Conservation (phyloP, 495 filamentous ascomycete species). For the Achaetomiella virescens region DNA sequence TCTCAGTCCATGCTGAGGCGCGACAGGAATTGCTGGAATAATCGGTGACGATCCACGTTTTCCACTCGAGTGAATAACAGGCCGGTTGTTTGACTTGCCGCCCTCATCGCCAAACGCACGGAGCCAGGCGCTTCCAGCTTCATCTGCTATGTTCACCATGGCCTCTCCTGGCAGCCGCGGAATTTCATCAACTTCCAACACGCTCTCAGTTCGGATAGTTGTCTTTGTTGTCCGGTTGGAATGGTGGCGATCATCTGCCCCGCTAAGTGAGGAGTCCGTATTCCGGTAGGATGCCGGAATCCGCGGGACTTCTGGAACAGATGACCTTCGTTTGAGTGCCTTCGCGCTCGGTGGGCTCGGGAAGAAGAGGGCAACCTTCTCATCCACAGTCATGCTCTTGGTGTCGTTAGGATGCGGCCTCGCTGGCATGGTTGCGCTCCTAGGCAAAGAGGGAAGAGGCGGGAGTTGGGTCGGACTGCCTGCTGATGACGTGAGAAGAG, state of each 20-base stretch:
- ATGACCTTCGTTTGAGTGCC: constrained; percentile 30
- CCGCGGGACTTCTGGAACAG: constrained; percentile 38
- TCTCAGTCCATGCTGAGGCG: constrained; percentile 30
- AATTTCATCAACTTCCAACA: constrained; percentile 37
- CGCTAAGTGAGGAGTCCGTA: constrained; percentile 12
- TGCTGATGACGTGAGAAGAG: constrained; percentile 36
- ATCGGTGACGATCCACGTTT: constrained; percentile 38
- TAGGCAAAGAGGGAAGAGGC: constrained; percentile 42
- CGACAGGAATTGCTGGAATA: constrained; percentile 21
- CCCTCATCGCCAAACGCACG: constrained; percentile 29
- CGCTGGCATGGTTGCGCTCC: constrained; percentile 24
- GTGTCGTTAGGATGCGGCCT: constrained; percentile 40
- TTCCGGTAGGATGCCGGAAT: constrained; percentile 31
- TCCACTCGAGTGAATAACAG: constrained; percentile 15
- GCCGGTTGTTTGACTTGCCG: not conserved
- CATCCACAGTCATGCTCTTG: constrained; percentile 50
- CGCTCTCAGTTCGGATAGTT: constrained; percentile 32
- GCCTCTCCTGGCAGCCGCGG: constrained; percentile 11
- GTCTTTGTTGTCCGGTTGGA: constrained; percentile 31
- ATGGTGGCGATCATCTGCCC: constrained; percentile 10
- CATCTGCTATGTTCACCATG: constrained; percentile 26
- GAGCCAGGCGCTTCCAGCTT: constrained; percentile 36
- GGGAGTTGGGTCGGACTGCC: constrained; percentile 46
- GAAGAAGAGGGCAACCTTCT: constrained; percentile 47
- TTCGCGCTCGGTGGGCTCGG: constrained; percentile 35